phyloP scores from a whole-genome alignment of 2,329 filamentous ascomycete species.

The Colletotrichum horii region DNA sequence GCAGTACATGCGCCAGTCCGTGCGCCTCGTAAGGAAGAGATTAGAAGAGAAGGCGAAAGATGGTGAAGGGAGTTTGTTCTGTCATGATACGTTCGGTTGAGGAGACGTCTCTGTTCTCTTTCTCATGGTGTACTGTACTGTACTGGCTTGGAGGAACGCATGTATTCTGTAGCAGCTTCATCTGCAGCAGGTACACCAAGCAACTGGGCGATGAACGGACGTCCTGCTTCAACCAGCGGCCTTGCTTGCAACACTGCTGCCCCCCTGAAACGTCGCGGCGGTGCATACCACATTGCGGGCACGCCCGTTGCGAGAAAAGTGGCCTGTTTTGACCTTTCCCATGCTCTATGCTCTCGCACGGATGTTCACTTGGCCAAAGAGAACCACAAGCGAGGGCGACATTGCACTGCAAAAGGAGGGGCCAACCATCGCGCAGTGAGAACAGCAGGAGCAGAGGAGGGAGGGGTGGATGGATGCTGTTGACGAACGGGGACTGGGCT shows the following conservation, averaged over 20 bases:
- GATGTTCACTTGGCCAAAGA: neutral
- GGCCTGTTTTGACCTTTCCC: conserved; percentile 7
- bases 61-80: neutral
- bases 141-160: neutral
- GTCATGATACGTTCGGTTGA: neutral
- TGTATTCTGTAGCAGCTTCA: neutral
- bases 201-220: neutral
- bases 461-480: neutral
- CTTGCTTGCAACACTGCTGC: conserved; percentile 10
- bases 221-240: neutral
- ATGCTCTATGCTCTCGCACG: neutral
- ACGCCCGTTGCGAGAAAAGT: neutral
- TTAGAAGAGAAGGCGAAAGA: neutral
- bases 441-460: neutral
- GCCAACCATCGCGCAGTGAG: neutral
- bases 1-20: neutral
- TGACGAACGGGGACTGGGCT: neutral
- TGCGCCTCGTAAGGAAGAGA: neutral
- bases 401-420: neutral
- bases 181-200: neutral
- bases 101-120: neutral
- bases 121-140: neutral
- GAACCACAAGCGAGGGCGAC: neutral
- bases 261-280: conserved; percentile 18
- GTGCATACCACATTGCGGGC: neutral